Base-by-base conservation (phyloP, 2,329 filamentous ascomycete genomes). In the Arthrobotrys sinensis region DNA sequence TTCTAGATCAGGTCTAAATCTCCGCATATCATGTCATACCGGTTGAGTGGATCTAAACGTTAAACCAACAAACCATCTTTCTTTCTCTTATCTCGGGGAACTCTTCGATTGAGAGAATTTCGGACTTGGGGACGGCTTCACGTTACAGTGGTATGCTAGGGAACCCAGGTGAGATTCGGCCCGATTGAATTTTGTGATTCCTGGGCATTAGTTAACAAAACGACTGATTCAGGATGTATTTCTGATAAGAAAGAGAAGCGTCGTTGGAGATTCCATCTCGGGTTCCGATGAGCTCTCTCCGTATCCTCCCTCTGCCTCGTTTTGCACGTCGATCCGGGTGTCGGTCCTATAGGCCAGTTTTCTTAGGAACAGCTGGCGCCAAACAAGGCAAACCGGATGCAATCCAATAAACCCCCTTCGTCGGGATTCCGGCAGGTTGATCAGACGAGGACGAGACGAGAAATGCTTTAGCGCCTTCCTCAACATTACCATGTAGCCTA, bases 1-100 rank as follows among this genome's bases (percentile, higher is more conserved):
- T 70, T 65, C 72, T 76, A 7, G 55, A 77, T 77, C 52, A 34
- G 62, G 73, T 70, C 48, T 76, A 76, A 76, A 76, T 70, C 72
- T 76, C 72, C 72, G 73, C 65, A 36, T 34, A 70, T 77, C 66
- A 67, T 57, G 66, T 46, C 72, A 57, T 60, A 43, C 10, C 55
- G 11, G 36, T 43, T 43, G 34, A 11, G 1, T 38, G 3, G 38
- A 43, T 62, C 62, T 32, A 36, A 45, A 66, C 24, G 45, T 19
- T 34, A 48, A 68, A 32, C 53, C 11, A 53, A 55, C 38, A 53
- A 53, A 40, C 32, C 46, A 60, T 60, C 55, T 43, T 60, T 12
- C 55, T 43, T 60, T 32, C 34, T 60, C 55, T 60, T 60, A 60
- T 60, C 55, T 60, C 34, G 36, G 24, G 40, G 24, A 40, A 60